Base-by-base conservation (phyloP, 768 basidiomycete genomes). In the Scleroderma citrinum region DNA sequence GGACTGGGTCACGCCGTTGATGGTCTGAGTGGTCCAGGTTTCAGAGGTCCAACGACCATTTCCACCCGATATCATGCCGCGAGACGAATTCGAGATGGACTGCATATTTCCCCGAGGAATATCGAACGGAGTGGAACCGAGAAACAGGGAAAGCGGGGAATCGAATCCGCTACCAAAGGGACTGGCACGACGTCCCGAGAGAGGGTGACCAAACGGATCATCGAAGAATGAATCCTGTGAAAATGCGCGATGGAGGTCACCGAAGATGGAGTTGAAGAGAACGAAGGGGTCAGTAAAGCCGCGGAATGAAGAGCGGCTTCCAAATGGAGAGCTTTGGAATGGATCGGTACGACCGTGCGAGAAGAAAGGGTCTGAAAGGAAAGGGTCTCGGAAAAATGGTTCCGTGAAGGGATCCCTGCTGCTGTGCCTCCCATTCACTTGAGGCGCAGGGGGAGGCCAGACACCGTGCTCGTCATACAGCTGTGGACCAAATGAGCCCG, bases 201-300 rank as follows among this genome's bases (percentile, higher is more conserved):
- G 51, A 35, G 54, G 56, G 47, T 42, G 57, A 10, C 46, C 51
- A 46, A 56, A 53, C 7, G 60, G 46, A 32, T 51, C 59, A n/a
- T 57, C 39, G 44, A 68, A 65, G 56, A 74, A 72, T 7, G 73
- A 66, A 49, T 73, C 70, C 13, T 32, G 26, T 19, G 55, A 53
- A 31, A 68, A 67, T 19, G 66, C 65, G 24, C 57, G 55, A 38
- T 71, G 72, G 13, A 72, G 46, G 57, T 80, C 71, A 17, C 79
- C 77, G 51, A 91, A 89, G 48, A 88, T 79, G 3, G 78, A 73
- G 53, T 87, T 74, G 66, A 91, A 91, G 31, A 91, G 68, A 19
- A 75, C 69, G 60, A 88, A 89, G 2, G 87, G 87, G 60, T 90
- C 86, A 2, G 81, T 83, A 67, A 89, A 87, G 36, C 60, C 64